phyloP scores from a whole-genome alignment of 768 basidiomycete species.

The Lactifluus piperatus region DNA sequence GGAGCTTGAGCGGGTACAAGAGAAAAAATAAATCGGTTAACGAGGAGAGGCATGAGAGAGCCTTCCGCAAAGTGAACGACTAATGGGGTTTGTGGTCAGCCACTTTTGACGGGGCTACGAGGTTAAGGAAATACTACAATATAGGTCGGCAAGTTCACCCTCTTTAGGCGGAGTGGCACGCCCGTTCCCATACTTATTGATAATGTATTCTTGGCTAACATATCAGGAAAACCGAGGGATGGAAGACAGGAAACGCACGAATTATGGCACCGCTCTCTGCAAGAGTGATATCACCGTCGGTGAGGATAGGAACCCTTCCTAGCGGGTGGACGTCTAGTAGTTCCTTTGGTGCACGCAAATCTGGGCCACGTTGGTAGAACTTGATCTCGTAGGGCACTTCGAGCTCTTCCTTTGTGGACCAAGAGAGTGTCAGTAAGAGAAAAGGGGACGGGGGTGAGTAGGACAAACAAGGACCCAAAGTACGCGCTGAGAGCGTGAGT shows the following conservation, averaged over 20 bases:
- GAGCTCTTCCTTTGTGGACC: conserved; percentile 40
- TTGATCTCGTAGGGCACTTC: conserved; percentile 37
- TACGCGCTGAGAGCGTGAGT: conserved; percentile 42
- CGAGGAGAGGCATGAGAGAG: conserved; percentile 34
- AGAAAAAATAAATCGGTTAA: conserved; percentile 30
- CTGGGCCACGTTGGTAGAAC: conserved; percentile 29
- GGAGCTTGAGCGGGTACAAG: conserved; percentile 28
- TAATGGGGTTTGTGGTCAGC: conserved; percentile 17
- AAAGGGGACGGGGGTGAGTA: neutral
- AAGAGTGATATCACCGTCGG: conserved; percentile 36
- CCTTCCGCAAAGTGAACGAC: conserved; percentile 36
- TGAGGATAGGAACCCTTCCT: conserved; percentile 41
- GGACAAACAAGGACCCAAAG: conserved; percentile 36
- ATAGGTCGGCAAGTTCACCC: conserved; percentile 31
- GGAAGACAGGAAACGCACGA: conserved; percentile 24
- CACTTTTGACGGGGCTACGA: neutral
- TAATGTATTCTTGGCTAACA: conserved; percentile 31
- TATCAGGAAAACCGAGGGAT: neutral
- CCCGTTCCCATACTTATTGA: conserved; percentile 32
- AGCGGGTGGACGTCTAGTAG: conserved; percentile 34
- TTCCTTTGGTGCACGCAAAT: conserved; percentile 31
- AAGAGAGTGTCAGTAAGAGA: neutral
- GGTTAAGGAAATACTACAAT: conserved; percentile 23
- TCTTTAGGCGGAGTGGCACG: conserved; percentile 23
- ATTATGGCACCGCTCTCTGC: conserved; percentile 39